Conservation (phyloP, 495 filamentous ascomycete genomes). For the Annulohypoxylon maeteangense region DNA sequence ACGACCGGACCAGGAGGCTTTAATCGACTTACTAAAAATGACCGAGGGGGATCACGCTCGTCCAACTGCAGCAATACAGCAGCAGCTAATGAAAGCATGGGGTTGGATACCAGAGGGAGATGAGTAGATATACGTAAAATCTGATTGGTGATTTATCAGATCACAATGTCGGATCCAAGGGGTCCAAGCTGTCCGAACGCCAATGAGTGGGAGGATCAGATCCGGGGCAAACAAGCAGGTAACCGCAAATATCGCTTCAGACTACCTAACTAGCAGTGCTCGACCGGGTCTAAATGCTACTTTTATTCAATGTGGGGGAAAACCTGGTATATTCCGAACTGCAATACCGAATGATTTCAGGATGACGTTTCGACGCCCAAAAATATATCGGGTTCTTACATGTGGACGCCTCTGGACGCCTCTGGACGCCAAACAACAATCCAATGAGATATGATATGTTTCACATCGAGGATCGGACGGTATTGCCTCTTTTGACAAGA, state of each 20-base stretch:
- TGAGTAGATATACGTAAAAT: slow-evolving; percentile 6
- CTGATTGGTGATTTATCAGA: neutral
- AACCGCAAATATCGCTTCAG: slow-evolving; percentile 14
- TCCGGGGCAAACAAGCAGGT: neutral
- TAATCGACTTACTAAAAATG: slow-evolving; percentile 54
- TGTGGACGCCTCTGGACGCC: slow-evolving; percentile 1
- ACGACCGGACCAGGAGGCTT: slow-evolving; percentile 54
- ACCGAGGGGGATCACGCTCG: slow-evolving; percentile 59
- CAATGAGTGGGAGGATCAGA: neutral
- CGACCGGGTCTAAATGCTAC: neutral
- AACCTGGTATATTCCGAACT: slow-evolving; percentile 12
- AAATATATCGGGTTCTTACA: neutral
- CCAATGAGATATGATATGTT: slow-evolving; percentile 12
- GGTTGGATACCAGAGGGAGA: slow-evolving; percentile 45
- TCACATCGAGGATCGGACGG: slow-evolving; percentile 15
- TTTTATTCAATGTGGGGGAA: slow-evolving; percentile 11
- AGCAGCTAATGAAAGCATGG: slow-evolving; percentile 55
- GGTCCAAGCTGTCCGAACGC: neutral
- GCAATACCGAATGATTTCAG: slow-evolving; percentile 21
- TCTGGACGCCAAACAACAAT: neutral
- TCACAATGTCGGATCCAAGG: neutral
- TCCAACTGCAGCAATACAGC: slow-evolving; percentile 55
- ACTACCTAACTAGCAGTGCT: slow-evolving; percentile 21
- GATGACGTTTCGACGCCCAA: slow-evolving; percentile 11
- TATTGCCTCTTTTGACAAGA: slow-evolving; percentile 28